phyloP scores from a whole-genome alignment of 2,329 filamentous ascomycete genomes.

The Penicillium sp. region DNA sequence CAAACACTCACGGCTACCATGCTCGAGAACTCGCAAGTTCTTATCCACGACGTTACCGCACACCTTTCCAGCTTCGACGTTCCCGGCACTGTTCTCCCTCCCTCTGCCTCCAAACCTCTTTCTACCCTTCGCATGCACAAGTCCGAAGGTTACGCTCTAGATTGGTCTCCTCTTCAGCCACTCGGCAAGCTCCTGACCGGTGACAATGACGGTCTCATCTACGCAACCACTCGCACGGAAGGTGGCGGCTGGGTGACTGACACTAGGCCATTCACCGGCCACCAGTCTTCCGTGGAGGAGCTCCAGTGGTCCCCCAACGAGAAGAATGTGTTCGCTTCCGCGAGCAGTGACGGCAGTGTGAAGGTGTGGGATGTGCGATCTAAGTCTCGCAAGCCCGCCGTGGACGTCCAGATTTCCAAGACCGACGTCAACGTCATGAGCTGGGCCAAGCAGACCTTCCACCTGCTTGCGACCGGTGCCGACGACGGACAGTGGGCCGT shows the following conservation, averaged over 20 bases:
- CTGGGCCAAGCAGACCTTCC: conserved; percentile 84
- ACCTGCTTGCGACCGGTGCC: conserved; percentile 86
- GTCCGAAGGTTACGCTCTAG: conserved; percentile 90
- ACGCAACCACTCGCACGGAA: conserved; percentile 79
- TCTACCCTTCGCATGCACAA: conserved; percentile 88
- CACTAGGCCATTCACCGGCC: conserved; percentile 76
- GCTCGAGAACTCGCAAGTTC: conserved; percentile 83
- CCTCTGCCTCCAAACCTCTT: conserved; percentile 83
- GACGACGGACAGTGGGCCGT: conserved; percentile 94
- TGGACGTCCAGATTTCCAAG: conserved; percentile 78
- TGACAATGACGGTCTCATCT: conserved; percentile 87
- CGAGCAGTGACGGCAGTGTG: conserved; percentile 88
- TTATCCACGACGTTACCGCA: conserved; percentile 91
- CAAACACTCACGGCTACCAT: conserved; percentile 86
- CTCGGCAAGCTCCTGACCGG: conserved; percentile 86
- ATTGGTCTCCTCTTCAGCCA: conserved; percentile 84
- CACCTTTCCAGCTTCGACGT: conserved; percentile 87
- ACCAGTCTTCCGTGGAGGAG: conserved; percentile 85
- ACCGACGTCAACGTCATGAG: conserved; percentile 95
- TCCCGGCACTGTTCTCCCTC: conserved; percentile 75
- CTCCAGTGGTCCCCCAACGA: conserved; percentile 96
- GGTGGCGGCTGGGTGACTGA: conserved; percentile 89
- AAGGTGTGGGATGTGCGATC: conserved; percentile 94
- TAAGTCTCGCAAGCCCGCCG: conserved; percentile 82
- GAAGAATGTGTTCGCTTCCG: conserved; percentile 89